Evolutionary conservation across 2,329 filamentous ascomycete species (phyloP).

Genomic region (Colletotrichum shisoi): DNA sequence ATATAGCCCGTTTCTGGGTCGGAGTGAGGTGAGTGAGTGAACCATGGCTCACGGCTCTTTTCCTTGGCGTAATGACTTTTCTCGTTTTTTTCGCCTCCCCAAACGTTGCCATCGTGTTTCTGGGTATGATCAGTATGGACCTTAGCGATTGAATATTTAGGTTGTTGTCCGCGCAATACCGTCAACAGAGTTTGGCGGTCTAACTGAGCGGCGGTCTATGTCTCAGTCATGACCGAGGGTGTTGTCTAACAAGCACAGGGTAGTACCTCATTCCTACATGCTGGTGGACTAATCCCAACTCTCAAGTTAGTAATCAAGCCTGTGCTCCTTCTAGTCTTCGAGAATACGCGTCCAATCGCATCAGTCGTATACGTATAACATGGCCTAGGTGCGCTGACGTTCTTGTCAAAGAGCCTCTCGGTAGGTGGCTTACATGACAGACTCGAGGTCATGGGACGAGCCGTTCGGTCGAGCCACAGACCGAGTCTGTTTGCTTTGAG

Average conservation of each 20-base stretch:
- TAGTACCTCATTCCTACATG: neutral
- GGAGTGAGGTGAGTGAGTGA: neutral
- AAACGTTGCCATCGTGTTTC: neutral
- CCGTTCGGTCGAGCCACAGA: slow-evolving; percentile 25
- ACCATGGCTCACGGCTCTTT: neutral
- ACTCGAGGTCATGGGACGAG: slow-evolving; percentile 27
- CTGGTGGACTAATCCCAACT: neutral
- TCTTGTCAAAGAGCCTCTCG: slow-evolving; percentile 4
- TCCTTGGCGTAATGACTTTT: slow-evolving; percentile 13
- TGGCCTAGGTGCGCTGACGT: neutral
- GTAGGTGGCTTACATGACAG: slow-evolving; percentile 8
- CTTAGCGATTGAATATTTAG: slow-evolving; percentile 1
- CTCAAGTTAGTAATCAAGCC: neutral
- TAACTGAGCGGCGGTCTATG: slow-evolving; percentile 14
- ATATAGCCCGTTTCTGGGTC: neutral
- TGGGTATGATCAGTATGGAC: neutral
- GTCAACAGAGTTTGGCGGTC: slow-evolving; percentile 20
- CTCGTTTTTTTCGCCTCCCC: neutral
- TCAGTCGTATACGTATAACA: neutral
- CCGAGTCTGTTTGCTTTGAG: slow-evolving; percentile 18
- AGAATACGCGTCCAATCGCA: slow-evolving; percentile 12
- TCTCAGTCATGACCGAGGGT: neutral
- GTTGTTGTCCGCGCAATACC: slow-evolving; percentile 12
- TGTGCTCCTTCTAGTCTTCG: neutral
- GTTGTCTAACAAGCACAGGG: neutral